Evolutionary conservation across 2,329 filamentous ascomycete genomes (phyloP), one percentile per base, ranked within the genome.

Genomic region (Taxawa tesnikishii): DNA sequence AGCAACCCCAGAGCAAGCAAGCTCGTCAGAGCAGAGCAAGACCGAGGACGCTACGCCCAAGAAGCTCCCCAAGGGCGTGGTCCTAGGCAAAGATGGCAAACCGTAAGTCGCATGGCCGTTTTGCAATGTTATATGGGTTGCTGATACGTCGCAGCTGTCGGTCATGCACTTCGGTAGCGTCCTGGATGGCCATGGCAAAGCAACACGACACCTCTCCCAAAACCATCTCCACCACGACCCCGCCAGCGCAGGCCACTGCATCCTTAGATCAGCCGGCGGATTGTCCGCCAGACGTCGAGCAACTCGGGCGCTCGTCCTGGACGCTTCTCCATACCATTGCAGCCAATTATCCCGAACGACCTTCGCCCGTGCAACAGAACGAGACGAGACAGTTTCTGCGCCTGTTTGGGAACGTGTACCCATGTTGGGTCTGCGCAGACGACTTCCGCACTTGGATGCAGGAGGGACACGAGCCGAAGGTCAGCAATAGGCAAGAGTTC

Each of bases 381-480:
- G 80, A 94, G 45, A 79, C 92, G 45, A 66, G 67, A 34, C 68
- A 73, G 31, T 96, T 98, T 59, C 68, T 98, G 46, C 62, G 65
- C 15, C 66, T 85, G 2, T 93, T 98, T 54, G 77, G 82, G 15
- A 80, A 79, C 44, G 59, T 96, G 13, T 98, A 98, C 51, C 90
- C 90, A 4, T 98, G 90, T 64, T 94, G 87, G 84, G 73, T 81
- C 3, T 98, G 90, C 57, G 90, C 87, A 19, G 80, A 88, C 38
- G 88, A 96, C 52, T 94, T 98, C 55, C 79, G 79, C 54, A 55
- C 54, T 1, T 96, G 88, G 69, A 78, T 96, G 63, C 67, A 65
- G 40, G 68, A 70, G 41, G 63, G 64, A 3, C 80, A 87, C 43
- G 71, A 73, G 50, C 76, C 88, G 24, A 50, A 61, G 34, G 59